phyloP scores from a whole-genome alignment of 2,329 filamentous ascomycete genomes.

The Claviceps maximensis region DNA sequence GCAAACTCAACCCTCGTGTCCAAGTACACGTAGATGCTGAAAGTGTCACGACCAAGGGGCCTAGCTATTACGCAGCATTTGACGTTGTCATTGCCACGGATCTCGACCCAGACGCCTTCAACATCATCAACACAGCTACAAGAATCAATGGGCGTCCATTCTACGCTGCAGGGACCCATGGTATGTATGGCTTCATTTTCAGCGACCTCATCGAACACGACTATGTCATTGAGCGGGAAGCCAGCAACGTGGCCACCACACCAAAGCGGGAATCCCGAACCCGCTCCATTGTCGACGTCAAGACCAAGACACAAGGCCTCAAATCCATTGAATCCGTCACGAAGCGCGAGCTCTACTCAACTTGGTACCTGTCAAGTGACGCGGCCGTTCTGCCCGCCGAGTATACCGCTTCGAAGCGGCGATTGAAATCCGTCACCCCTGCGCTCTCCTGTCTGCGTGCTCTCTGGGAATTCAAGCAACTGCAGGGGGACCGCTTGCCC shows the following conservation, averaged over 20 bases:
- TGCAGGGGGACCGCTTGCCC: slow-evolving; percentile 40
- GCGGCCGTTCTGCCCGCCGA: slow-evolving; percentile 59
- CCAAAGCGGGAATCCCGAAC: slow-evolving; percentile 60
- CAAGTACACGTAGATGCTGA: slow-evolving; percentile 56
- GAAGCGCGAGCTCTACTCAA: slow-evolving; percentile 83
- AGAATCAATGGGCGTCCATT: slow-evolving; percentile 68
- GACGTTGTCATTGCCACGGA: slow-evolving; percentile 86
- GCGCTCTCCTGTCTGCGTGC: slow-evolving; percentile 77
- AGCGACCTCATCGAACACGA: slow-evolving; percentile 83
- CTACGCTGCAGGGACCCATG: slow-evolving; percentile 78
- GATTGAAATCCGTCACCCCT: slow-evolving; percentile 65
- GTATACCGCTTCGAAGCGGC: slow-evolving; percentile 52
- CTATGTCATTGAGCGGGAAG: slow-evolving; percentile 75
- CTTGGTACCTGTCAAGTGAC: slow-evolving; percentile 71
- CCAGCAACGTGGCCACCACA: slow-evolving; percentile 62
- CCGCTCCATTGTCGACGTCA: slow-evolving; percentile 58
- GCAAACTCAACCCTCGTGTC: slow-evolving; percentile 82
- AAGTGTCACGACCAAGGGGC: slow-evolving; percentile 52
- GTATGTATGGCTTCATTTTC: slow-evolving; percentile 91
- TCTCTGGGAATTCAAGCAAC: slow-evolving; percentile 66
- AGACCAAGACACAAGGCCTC: slow-evolving; percentile 51
- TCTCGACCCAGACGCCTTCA: slow-evolving; percentile 60
- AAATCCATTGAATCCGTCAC: slow-evolving; percentile 76
- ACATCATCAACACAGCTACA: slow-evolving; percentile 74
- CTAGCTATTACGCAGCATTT: slow-evolving; percentile 65